Evolutionary conservation across 2,329 filamentous ascomycete species (phyloP).

Genomic region (Penicillium sp.): DNA sequence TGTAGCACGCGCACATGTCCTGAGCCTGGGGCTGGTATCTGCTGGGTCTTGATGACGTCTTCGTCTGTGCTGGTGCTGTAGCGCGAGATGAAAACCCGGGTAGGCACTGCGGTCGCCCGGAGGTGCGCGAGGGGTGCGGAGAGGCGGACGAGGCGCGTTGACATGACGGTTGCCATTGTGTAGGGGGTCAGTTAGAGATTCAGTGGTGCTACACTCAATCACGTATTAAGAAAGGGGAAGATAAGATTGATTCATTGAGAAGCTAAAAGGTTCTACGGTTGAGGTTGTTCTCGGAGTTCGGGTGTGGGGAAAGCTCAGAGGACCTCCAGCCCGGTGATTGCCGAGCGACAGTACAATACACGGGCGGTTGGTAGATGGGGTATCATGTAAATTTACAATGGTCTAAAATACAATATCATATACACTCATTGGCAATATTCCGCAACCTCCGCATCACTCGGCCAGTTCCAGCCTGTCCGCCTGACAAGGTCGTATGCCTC

Average conservation of each 20-base stretch:
- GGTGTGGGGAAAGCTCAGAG: constrained; percentile 26
- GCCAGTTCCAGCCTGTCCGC: constrained; percentile 41
- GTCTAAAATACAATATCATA: constrained; percentile 20
- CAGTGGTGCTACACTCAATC: background rate
- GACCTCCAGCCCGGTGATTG: constrained; percentile 16
- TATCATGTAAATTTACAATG: constrained; percentile 18
- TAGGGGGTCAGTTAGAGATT: constrained; percentile 8
- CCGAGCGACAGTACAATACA: constrained; percentile 8
- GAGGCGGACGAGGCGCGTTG: constrained; percentile 32
- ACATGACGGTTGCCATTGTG: constrained; percentile 27
- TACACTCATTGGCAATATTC: constrained; percentile 31
- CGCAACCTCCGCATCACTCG: constrained; percentile 40
- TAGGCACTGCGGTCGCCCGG: constrained; percentile 18
- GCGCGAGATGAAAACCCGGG: constrained; percentile 33
- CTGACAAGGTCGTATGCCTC: constrained; percentile 40
- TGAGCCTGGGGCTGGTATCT: constrained; percentile 70
- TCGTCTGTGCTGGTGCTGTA: constrained; percentile 35
- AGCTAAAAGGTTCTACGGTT: constrained; percentile 1
- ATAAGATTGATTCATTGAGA: background rate
- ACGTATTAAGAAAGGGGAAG: background rate
- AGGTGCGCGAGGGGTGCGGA: constrained; percentile 19
- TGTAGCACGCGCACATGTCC: constrained; percentile 86
- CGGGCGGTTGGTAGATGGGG: constrained; percentile 6
- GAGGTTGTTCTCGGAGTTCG: constrained; percentile 5
- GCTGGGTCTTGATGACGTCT: constrained; percentile 61